Conservation (phyloP, 1,139 yeast genomes). For the Pichia inconspicua region DNA sequence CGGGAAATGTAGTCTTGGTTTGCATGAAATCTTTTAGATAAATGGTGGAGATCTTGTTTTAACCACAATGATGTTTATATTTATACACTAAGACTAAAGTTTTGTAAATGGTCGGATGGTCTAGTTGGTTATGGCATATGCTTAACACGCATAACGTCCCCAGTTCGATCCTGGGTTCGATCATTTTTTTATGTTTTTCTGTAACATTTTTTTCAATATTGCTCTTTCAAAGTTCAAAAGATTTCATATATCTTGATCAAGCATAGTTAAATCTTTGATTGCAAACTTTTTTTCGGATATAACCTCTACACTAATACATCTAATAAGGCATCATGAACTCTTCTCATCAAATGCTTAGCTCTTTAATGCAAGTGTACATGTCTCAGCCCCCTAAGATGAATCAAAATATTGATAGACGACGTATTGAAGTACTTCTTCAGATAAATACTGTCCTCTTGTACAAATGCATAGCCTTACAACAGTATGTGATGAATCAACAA, state of each 20-base stretch:
- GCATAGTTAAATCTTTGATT: no score
- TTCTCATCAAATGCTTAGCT: conserved; percentile 12
- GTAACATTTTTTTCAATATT: neutral
- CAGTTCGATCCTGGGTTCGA: conserved; percentile 99
- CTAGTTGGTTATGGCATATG: conserved; percentile 99
- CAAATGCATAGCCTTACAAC: conserved; percentile 32
- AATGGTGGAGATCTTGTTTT: no score
- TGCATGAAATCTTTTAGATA: no score
- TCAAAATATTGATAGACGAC: conserved; percentile 31
- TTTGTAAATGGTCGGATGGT: conserved; percentile 50
- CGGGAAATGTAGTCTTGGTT: no score
- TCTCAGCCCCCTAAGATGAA: conserved; percentile 23
- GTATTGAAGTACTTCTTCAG: conserved; percentile 44
- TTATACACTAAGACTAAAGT: neutral
- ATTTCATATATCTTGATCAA: no score
- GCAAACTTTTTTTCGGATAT: no score
- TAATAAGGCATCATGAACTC: conserved; percentile 6
- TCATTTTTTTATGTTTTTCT: conserved; percentile 39
- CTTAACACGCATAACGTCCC: conserved; percentile 99
- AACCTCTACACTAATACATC: neutral
- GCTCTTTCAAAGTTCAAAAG: no score
- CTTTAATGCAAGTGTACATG: conserved; percentile 22
- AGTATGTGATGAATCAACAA: conserved; percentile 25
- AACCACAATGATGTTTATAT: no score
- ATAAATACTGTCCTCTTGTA: conserved; percentile 47